Base-by-base conservation (phyloP, 108 stramenopile species). In the Stephanodiscus minutulus region DNA sequence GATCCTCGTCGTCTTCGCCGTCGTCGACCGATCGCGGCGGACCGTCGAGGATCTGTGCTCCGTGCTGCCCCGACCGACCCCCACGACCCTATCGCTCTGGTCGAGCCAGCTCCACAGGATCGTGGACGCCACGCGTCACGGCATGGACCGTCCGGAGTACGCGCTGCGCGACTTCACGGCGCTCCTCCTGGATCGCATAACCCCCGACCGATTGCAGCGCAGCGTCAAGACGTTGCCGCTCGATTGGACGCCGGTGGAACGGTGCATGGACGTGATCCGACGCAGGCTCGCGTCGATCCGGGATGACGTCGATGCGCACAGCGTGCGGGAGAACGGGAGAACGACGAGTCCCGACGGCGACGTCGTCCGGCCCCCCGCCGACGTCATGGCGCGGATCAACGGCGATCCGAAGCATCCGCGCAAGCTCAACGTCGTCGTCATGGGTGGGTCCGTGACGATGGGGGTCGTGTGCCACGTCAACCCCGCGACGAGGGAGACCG, bases 371-470 rank as follows among this genome's bases (percentile, higher is more conserved):
- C 65, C 70, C 1, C 5, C 47, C 0, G 65, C 47, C 0, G 65
- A 73, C 13, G 70, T 43, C 68, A 52, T 79, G 62, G 47, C 58
- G 57, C 24, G 46, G 3, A 72, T 79, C 31, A 66, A 73, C 27
- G 46, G 52, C 39, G 21, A 73, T 48, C 67, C 66, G 18, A 75
- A 58, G 4, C 60, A 75, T 54, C 86, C 90, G 36, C 86, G 87
- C 17, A 83, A 77, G 28, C 55, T 92, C n/a, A 85, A 88, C 60
- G 73, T 92, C 35, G 49, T 92, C 12, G 70, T 89, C 70, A 85
- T 92, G 86, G 91, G 91, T 18, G 91, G 91, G 61, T 82, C 80
- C 29, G 79, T 92, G n/a, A 74, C 88, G 54, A 84, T 89, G 70
- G 91, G 91, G 2, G 87, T 86, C 7, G 83, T 86, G 10, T 88